phyloP scores from a whole-genome alignment of 2,329 filamentous ascomycete genomes.

The Calcarisporium arbuscula region DNA sequence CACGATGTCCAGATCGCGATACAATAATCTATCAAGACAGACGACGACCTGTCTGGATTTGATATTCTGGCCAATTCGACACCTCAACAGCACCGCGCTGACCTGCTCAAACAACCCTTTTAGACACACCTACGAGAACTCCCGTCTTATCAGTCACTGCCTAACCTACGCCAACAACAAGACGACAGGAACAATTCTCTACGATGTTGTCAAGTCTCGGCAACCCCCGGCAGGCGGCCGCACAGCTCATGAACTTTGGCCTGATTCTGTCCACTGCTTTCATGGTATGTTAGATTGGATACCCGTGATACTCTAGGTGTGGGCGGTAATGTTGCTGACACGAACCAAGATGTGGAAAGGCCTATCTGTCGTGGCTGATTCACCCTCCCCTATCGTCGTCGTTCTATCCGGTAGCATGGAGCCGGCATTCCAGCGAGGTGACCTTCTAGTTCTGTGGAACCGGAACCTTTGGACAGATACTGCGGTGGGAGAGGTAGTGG shows the following conservation, averaged over 20 bases:
- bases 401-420: slow-evolving; percentile 84
- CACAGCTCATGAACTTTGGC: slow-evolving; percentile 83
- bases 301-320: background rate
- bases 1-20: slow-evolving; percentile 22
- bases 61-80: too few species aligned
- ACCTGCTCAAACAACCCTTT: too few species aligned
- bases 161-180: too few species aligned
- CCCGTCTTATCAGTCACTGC: too few species aligned
- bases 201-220: slow-evolving; percentile 62
- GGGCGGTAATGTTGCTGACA: slow-evolving; percentile 11
- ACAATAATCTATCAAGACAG: too few species aligned
- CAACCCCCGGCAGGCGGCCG: slow-evolving; percentile 74
- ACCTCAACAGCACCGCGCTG: too few species aligned
- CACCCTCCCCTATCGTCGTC: slow-evolving; percentile 71
- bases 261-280: slow-evolving; percentile 87
- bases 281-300: slow-evolving; percentile 51
- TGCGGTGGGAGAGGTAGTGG: slow-evolving; percentile 51
- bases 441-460: slow-evolving; percentile 74
- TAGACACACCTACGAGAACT: too few species aligned
- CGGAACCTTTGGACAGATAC: slow-evolving; percentile 52
- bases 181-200: too few species aligned
- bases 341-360: slow-evolving; percentile 70
- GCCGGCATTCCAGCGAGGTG: slow-evolving; percentile 73
- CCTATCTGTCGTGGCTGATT: slow-evolving; percentile 71
- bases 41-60: too few species aligned